These are phyloP conservation scores for Lachancea waltii DNA, from an alignment of 805 yeast genomes.

Conservation along the genomic window DNA sequence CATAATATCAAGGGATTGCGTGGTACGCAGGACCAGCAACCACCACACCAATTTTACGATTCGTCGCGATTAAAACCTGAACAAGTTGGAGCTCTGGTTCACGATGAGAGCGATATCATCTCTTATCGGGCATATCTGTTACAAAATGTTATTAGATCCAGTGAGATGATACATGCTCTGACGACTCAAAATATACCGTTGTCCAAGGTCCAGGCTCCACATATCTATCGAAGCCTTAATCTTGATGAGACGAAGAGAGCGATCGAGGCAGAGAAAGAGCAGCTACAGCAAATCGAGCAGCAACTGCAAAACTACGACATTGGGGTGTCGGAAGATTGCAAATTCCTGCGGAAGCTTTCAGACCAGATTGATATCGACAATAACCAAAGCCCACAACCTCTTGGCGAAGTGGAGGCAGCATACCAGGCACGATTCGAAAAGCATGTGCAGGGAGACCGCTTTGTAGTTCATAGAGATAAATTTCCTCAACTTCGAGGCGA, in stretches of 20 bases:
- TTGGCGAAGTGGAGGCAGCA: neutral
- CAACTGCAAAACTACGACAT: neutral
- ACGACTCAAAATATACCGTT: conserved; percentile 22
- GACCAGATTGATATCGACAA: neutral
- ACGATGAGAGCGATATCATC: conserved; percentile 32
- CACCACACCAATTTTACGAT: conserved; percentile 1
- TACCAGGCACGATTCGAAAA: conserved; percentile 9
- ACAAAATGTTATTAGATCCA: conserved; percentile 21
- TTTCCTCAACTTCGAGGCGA: conserved; percentile 18
- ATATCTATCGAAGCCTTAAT: conserved; percentile 7
- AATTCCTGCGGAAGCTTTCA: conserved; percentile 1
- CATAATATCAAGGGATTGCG: conserved; percentile 16
- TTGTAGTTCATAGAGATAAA: conserved; percentile 16
- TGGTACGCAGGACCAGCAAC: conserved; percentile 6
- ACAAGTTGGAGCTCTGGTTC: conserved; percentile 21
- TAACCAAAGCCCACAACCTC: neutral
- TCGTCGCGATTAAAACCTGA: conserved; percentile 20
- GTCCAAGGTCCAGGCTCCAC: conserved; percentile 19
- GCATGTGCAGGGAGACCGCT: conserved; percentile 15
- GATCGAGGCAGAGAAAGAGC: conserved; percentile 13
- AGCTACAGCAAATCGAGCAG: conserved; percentile 5
- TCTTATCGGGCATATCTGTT: conserved; percentile 25
- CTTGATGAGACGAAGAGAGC: conserved; percentile 11
- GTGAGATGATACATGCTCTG: conserved; percentile 20
- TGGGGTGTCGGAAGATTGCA: neutral